Evolutionary conservation across 805 yeast genomes (phyloP), one percentile per base, ranked within the genome.

Genomic region (Saturnispora kantuleensis): DNA sequence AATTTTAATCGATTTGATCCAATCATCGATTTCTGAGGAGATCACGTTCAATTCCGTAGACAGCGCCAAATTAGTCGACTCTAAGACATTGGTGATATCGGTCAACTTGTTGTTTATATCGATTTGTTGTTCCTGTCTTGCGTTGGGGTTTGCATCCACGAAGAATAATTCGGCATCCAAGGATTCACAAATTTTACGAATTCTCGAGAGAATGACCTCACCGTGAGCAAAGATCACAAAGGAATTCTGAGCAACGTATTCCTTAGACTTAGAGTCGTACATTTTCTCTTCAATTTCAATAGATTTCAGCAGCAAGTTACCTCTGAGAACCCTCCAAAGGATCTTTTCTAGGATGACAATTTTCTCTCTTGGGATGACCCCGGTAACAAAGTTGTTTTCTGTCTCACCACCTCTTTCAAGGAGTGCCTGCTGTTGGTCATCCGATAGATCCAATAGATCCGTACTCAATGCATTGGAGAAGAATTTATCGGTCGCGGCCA

Each of bases 141-240:
- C 53, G 17, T 56, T 57, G 2, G 60, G 41, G 40, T 65, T 64
- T 38, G 66, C 65, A 47, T 79, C 82, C 30, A 84, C 79, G 36
- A 74, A 71, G 59, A 77, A 84, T 21, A 87, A 69, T 50, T 73
- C 77, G 7, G 95, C 96, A 56, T 88, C 96, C 53, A 93, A 72
- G 1, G 97, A 86, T 57, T 88, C 96, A 49, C 94, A 78, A 46
- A 94, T 86, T 59, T 80, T 83, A 57, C 73, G 77, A 41, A 89
- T 84, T 60, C 90, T 78, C 49, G 76, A 70, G 43, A 82, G 62
- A 46, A 93, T 71, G 50, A 82, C 65, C 32, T 76, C 68, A 57
- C 99, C 99, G 65, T 94, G 97, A 16, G 97, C 84, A 57, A 89
- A 89, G 33, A 90, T 80, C 49, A 94, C 77, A 57, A 93, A 89